Evolutionary conservation across 495 filamentous ascomycete species (phyloP).

Genomic region (Penicillium paradoxum): DNA sequence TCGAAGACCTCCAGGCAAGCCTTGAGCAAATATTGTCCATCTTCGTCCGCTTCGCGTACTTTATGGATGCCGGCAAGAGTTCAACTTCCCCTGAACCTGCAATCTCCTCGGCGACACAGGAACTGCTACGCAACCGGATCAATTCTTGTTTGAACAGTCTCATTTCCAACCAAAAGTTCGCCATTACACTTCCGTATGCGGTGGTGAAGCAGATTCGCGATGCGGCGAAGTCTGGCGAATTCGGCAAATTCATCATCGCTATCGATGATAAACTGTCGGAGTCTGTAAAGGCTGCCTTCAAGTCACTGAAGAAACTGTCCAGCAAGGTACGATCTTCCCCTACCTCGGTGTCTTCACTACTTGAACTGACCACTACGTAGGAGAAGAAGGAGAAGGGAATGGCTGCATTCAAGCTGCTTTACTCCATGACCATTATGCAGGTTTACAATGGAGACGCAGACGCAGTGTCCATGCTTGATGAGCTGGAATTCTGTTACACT

Average conservation of each 20-base stretch:
- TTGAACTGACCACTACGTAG: slow-evolving; percentile 12
- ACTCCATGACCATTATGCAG: slow-evolving; percentile 80
- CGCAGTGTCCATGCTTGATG: slow-evolving; percentile 67
- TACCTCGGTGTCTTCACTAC: not conserved
- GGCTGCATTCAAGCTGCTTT: slow-evolving; percentile 70
- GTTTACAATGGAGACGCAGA: slow-evolving; percentile 87
- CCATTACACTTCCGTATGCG: slow-evolving; percentile 42
- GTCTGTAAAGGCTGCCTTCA: slow-evolving; percentile 57
- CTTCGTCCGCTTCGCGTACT: slow-evolving; percentile 44
- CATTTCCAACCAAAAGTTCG: slow-evolving; percentile 56
- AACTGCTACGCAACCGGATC: slow-evolving; percentile 64
- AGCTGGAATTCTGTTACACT: slow-evolving; percentile 66
- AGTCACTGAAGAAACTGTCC: slow-evolving; percentile 63
- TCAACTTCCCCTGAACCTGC: slow-evolving; percentile 34
- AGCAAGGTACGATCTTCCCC: slow-evolving; percentile 42
- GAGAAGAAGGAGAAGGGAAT: slow-evolving; percentile 38
- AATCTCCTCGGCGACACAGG: slow-evolving; percentile 57
- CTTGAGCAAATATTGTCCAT: slow-evolving; percentile 39
- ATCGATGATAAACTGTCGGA: slow-evolving; percentile 58
- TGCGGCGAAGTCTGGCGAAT: slow-evolving; percentile 35
- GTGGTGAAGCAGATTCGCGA: slow-evolving; percentile 51
- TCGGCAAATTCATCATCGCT: slow-evolving; percentile 48
- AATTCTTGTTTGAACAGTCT: slow-evolving; percentile 64
- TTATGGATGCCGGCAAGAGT: slow-evolving; percentile 23
- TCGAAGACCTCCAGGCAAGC: slow-evolving; percentile 24